A percentile compares a stretch with the other conserved stretches of the same genome.
These are phyloP conservation scores for Lactarius psammicola DNA, from an alignment of 768 basidiomycete species.

Conservation along the genomic window DNA sequence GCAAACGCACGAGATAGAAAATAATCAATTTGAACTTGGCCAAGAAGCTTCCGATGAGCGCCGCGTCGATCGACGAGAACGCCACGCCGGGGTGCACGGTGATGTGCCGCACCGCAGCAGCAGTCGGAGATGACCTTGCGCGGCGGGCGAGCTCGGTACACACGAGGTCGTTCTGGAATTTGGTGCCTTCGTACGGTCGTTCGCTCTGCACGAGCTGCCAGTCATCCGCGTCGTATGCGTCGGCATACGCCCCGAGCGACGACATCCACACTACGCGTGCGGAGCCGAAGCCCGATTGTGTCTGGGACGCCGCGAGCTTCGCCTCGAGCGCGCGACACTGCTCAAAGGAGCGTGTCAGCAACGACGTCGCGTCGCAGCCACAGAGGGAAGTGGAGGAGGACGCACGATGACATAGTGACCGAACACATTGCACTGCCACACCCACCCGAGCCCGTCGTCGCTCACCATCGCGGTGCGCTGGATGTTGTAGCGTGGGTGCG, in stretches of 20 bases:
- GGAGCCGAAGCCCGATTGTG: conserved; percentile 33
- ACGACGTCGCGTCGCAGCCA: too few relatives aligned
- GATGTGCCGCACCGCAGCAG: conserved; percentile 53
- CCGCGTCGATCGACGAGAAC: conserved; percentile 57
- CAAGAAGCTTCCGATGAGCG: conserved; percentile 45
- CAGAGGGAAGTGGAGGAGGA: conserved; percentile 21
- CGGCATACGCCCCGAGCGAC: conserved; percentile 59
- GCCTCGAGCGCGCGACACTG: conserved; percentile 65
- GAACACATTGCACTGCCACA: conserved; percentile 85
- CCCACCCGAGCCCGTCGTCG: conserved; percentile 69
- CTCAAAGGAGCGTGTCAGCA: conserved; percentile 3
- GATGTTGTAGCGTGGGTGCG: conserved; percentile 53
- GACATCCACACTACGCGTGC: conserved; percentile 79
- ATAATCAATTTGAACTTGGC: conserved; percentile 48
- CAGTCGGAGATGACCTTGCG: conserved; percentile 33
- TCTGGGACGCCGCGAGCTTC: conserved; percentile 46
- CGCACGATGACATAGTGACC: conserved; percentile 76
- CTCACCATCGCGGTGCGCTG: conserved; percentile 61
- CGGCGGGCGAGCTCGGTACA: conserved; percentile 51
- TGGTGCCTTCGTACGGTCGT: conserved; percentile 66
- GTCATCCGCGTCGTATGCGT: conserved; percentile 59
- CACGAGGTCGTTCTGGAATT: conserved; percentile 77
- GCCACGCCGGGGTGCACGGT: conserved; percentile 69
- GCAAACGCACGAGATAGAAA: conserved; percentile 62
- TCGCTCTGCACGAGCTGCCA: conserved; percentile 64